Evolutionary conservation across 306 rosid species (phyloP), one percentile per base, ranked within the genome.

Genomic region (Corylus americana): DNA sequence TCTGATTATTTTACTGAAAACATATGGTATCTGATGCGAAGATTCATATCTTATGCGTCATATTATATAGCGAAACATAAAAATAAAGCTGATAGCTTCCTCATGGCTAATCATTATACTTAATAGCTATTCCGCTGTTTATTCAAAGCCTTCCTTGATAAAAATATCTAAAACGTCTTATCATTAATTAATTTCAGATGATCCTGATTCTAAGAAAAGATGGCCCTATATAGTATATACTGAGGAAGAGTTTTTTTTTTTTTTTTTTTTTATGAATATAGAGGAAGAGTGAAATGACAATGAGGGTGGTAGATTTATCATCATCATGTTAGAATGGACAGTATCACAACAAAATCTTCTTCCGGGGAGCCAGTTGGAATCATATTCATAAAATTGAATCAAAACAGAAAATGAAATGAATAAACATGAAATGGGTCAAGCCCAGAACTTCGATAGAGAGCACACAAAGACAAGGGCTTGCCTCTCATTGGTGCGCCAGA

Each of bases 401-500:
- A 10, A 27, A 27, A 20, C 6, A 25, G 66, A 59, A 42, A 59
- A 59, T 59, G 25, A 58, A 17, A 54, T 18, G 5, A 5, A 18
- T 54, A 18, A 54, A 9, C 29, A 57, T n/a, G 29, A 57, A 58
- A 58, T 20, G 29, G 35, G 14, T 58, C 64, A 9, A 58, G 29
- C 35, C 12, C 64, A 58, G 64, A 58, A 58, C 37, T 58, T 22
- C 8, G 7, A 22, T 58, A 58, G 37, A 58, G 64, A 58, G 35
- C 27, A 67, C 42, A 39, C 12, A 64, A 37, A 7, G 49, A 31
- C 7, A 27, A 20, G 25, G 25, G 89, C 98, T 87, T 87, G 83
- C 99, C 99, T 96, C 81, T 93, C 98, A 83, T 96, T 88, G 81
- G 82, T 11, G 69, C 86, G 93, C 99, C 99, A 96, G 74, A 91